Evolutionary conservation across 208 protist genomes (phyloP), one percentile per base, ranked within the genome.

Genomic region (Leishmania lainsoni): DNA sequence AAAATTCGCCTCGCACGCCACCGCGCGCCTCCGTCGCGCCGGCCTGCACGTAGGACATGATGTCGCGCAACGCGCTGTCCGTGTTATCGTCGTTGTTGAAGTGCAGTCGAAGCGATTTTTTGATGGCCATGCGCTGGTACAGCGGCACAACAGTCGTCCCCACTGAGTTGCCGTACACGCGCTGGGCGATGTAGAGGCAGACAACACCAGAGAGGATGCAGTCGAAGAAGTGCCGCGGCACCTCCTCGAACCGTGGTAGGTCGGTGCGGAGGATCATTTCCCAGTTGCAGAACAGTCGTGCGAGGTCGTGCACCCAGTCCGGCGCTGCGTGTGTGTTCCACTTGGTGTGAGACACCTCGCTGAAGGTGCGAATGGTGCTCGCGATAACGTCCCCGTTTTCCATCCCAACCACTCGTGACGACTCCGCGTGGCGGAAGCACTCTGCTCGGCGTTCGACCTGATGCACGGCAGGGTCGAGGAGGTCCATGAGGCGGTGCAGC

Each of bases 221-320:
- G 83, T 98, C 92, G 80, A 98, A 98, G 81, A 97, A 89, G 85
- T 90, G 90, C 35, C 90, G 83, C 74, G 95, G 95, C 63, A 95
- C 93, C 70, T 98, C 93, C 32, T 84, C 88, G 29, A 97, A 89
- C 49, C 86, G 84, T 1, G 91, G 86, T 9, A 96, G 79, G 72
- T 98, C 95, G 8, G 83, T 92, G 71, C 95, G 95, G 42, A 98
- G 90, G 84, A 95, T 91, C 12, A 85, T 72, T 51, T 98, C 95
- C 93, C 95, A 98, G 80, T 94, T 95, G 80, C 89, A 93, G 81
- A 97, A 98, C 82, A 94, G 93, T 4, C 89, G 80, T 0, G 92
- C 95, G 2, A 97, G 87, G 71, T 97, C 93, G 76, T 96, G 91
- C 74, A 97, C 93, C 93, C 93, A 96, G 29, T 78, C 84, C 49